Evolutionary conservation across 352 stramenopile genomes (phyloP), one percentile per base, ranked within the genome.

Genomic region (Globisporangium heterothallicum): DNA sequence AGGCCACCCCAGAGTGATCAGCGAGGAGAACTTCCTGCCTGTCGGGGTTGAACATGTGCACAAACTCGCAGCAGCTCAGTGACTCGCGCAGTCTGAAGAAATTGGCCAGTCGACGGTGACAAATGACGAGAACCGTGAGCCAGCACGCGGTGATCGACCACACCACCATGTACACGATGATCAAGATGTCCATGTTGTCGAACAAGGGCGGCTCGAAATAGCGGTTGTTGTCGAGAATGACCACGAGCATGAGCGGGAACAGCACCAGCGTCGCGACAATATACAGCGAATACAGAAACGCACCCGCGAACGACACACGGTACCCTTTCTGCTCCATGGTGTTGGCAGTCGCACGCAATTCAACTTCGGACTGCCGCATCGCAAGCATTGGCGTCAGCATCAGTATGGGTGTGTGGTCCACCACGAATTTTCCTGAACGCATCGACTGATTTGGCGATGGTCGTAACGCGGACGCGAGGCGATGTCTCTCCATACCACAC

Each of bases 11-110:
- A 6, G 43, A 59, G 24, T 24, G 41, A 29, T 59, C 56, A n/a
- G 35, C 43, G 42, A 59, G 34, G 30, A 63, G 34, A 36, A 66
- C 49, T 27, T 64, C 58, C 14, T 40, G 51, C 6, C 26, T 21
- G 7, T 69, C 46, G 14, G 58, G 50, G 34, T 64, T 62, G 52
- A 61, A 61, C 26, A 64, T 29, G 24, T 57, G 58, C n/a, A 64
- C 58, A 18, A 36, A 61, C 42, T 62, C 22, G 16, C 51, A 64
- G 4, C 46, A 26, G 29, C 56, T 44, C 13, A 64, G 49, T 14
- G 58, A 53, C 47, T 42, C 19, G 9, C 36, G 6, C 14, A 62
- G 38, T n/a, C 58, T 52, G n/a, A 64, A 64, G 38, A 61, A 62
- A 35, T 61, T 64, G 52, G 6, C 14, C 36, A 64, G 38, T 22